Base-by-base conservation (phyloP, 1,139 yeast genomes). In the Diutina sp. region DNA sequence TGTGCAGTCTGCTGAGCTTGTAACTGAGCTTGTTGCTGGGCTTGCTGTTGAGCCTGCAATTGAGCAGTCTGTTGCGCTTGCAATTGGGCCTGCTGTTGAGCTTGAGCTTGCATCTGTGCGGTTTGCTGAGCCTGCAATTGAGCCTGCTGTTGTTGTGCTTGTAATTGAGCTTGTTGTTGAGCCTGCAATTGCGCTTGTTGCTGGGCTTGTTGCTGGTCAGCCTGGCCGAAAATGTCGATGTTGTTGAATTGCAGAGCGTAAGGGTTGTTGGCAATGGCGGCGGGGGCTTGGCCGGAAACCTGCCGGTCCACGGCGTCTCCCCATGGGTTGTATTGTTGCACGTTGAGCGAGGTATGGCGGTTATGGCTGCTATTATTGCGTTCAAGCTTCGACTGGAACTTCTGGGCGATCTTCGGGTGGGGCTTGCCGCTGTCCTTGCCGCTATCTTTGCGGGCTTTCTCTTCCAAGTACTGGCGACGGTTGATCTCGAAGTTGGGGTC, bases 401-500 rank as follows among this genome's bases (percentile, higher is more conserved):
- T 41, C 35, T 52, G 28, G 8, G 35, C 35, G 7, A 28, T n/a
- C 14, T 45, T 44, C 6, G 41, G 41, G 41, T 35, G 41, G 4
- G 41, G 41, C n/a, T 35, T 35, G 5, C 41, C 25, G 18, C 7
- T 28, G 50, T 6, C 32, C 25, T 46, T 6, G 50, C 38, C 45
- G 11, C 48, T 29, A 11, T 55, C 55, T 28, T 56, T 56, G 11
- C 51, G 9, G n/a, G 51, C 52, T 55, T 71, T 84, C 64, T 87
- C 95, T 5, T 81, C 82, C 61, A 90, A 69, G 65, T 87, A 90
- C 65, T 88, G 95, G 60, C 83, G 74, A 68, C 96, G 81, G 66
- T 89, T 90, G 9, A 73, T 71, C 64, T 89, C 96, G 68, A 88
- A 89, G 65, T 85, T 87, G n/a, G 89, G 89, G 67, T 87, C 96